phyloP scores from a whole-genome alignment of 2,329 filamentous ascomycete genomes.

The Arthrobotrys pseudoclavata region DNA sequence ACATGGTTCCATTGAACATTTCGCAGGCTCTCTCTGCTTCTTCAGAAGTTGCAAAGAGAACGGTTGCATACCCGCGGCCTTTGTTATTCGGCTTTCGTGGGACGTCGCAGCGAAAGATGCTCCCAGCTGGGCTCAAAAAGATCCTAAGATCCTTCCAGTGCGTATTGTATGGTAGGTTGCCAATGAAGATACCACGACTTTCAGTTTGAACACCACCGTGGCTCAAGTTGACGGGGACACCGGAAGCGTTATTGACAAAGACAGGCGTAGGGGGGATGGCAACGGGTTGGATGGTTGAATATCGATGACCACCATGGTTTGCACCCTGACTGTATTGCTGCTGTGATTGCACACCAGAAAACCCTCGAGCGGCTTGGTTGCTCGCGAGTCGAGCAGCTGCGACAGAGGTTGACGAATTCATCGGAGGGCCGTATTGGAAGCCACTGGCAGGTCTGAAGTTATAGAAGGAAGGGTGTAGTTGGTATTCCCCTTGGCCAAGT shows the following conservation, averaged over 20 bases:
- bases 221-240: constrained; percentile 62
- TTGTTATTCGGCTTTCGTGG: constrained; percentile 61
- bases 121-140: constrained; percentile 59
- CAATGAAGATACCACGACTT: constrained; percentile 62
- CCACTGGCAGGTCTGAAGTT: neutral
- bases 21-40: constrained; percentile 61
- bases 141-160: constrained; percentile 62
- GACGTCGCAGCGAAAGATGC: constrained; percentile 62
- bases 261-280: constrained; percentile 58
- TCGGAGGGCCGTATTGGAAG: constrained; percentile 20
- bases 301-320: neutral
- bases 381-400: constrained; percentile 8
- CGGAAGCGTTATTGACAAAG: constrained; percentile 60
- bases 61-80: constrained; percentile 62
- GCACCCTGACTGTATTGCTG: neutral
- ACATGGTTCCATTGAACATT: constrained; percentile 61
- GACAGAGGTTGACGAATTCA: constrained; percentile 17
- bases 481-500: constrained; percentile 39
- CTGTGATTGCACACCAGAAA: constrained; percentile 14
- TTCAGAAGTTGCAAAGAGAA: constrained; percentile 60
- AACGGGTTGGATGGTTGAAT: constrained; percentile 17
- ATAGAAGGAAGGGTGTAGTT: constrained; percentile 39
- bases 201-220: constrained; percentile 62
- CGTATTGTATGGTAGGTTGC: constrained; percentile 62
- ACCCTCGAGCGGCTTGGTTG: constrained; percentile 15